Conservation (phyloP, 225 moss, liverwort and hornwort species). For the Sphagnum contortum region DNA sequence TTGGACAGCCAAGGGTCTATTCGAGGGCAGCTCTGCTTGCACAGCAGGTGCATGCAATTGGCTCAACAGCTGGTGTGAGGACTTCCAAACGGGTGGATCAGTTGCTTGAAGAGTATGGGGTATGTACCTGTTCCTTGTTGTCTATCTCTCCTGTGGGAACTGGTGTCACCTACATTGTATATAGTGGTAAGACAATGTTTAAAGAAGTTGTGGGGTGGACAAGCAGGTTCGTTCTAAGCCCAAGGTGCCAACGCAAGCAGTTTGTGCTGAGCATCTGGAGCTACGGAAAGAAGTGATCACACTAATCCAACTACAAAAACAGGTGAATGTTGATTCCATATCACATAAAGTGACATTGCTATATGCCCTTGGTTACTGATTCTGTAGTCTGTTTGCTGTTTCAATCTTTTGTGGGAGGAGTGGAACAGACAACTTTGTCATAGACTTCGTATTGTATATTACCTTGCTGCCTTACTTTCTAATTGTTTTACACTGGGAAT, state of each 20-base stretch:
- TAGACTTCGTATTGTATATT: too few relatives aligned
- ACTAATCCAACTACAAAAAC: conserved; percentile 79
- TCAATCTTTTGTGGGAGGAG: background rate
- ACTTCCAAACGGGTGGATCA: conserved; percentile 89
- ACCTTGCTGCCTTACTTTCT: too few relatives aligned
- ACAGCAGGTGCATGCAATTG: conserved; percentile 72
- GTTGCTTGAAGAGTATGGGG: conserved; percentile 87
- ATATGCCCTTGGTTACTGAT: background rate
- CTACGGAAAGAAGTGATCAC: conserved; percentile 77
- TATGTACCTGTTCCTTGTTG: conserved; percentile 15
- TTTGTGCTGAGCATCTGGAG: conserved; percentile 85
- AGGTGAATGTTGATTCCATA: conserved; percentile 26
- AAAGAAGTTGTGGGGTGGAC: too few relatives aligned
- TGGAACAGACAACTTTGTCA: too few relatives aligned
- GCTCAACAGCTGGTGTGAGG: conserved; percentile 78
- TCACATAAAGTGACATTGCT: background rate
- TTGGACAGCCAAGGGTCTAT: conserved; percentile 73
- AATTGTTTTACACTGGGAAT: too few relatives aligned
- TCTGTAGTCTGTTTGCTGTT: background rate
- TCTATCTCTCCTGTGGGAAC: background rate
- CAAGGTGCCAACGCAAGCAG: conserved; percentile 71
- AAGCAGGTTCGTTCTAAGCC: conserved; percentile 76
- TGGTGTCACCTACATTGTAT: background rate
- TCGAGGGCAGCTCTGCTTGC: conserved; percentile 62
- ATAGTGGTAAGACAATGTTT: too few relatives aligned